phyloP scores from a whole-genome alignment of 345 rosid genomes.

The Eucalyptus albens region DNA sequence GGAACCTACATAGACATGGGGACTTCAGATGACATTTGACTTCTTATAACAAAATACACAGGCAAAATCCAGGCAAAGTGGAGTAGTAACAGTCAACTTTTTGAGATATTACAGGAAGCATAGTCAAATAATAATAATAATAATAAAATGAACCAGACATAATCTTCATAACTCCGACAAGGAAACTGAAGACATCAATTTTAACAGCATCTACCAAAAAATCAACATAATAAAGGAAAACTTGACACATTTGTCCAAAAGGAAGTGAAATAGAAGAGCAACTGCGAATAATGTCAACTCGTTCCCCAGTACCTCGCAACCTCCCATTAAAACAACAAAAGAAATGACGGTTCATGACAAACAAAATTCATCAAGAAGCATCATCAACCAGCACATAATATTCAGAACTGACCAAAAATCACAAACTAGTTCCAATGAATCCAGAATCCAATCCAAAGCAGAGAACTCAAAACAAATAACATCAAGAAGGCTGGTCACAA shows the following conservation, averaged over 20 bases:
- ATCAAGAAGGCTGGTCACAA: neutral
- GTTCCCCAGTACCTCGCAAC: neutral
- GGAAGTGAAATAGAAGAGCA: neutral
- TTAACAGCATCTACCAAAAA: neutral
- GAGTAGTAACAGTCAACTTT: neutral
- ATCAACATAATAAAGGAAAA: neutral
- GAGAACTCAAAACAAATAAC: neutral
- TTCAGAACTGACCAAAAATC: neutral
- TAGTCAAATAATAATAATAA: neutral
- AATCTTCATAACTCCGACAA: neutral
- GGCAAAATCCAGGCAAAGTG: neutral
- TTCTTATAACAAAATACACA: neutral
- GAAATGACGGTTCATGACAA: neutral
- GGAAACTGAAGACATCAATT: neutral
- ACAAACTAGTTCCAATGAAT: neutral
- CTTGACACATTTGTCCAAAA: neutral
- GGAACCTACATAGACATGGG: slow-evolving; percentile 41
- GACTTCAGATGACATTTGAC: neutral
- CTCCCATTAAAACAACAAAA: neutral
- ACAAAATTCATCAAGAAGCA: neutral
- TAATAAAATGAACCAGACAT: neutral
- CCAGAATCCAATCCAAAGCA: neutral
- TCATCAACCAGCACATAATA: neutral
- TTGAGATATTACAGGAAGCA: neutral
- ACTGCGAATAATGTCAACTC: neutral